Base-by-base conservation (phyloP, 768 basidiomycete genomes). In the Pleurotus platypus region DNA sequence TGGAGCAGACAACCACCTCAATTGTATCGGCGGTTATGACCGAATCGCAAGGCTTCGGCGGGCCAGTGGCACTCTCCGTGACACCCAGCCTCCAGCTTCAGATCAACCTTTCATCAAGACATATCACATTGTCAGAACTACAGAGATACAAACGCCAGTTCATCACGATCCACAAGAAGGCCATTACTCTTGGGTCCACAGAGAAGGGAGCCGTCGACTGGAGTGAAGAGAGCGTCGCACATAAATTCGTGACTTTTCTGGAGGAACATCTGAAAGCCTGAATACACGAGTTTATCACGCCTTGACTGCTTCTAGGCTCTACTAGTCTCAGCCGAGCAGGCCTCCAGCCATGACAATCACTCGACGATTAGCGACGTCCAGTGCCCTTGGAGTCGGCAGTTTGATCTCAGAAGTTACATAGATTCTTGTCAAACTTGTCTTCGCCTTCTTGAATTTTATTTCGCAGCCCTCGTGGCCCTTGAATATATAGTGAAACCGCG, bases 121-220 rank as follows among this genome's bases (percentile, higher is more conserved):
- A 78, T 58, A 61, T 97, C 26, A 93, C 94, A 38, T 77, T 98
- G 5, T 86, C 90, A 0, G 93, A 96, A 72, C 76, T 97, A 56
- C 94, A 96, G 68, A 79, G 95, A 26, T 72, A 89, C 43, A 98
- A 96, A 68, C 79, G 95, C 43, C 94, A 98, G 68, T 98, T 96
- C 65, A 89, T 96, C 30, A 83, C 84, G 3, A 79, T 92, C 35
- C 94, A 98, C 68, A 92, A 90, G 67, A 94, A 92, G 63, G 92
- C 92, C 5, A 87, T 93, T 57, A 91, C 87, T 2, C 80, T 92
- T 5, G 91, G 91, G 12, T 86, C 86, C 13, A 89, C 83, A 5
- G 91, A 92, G 64, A 85, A 84, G 61, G 91, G 91, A 0, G 67
- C 67, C 15, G 85, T 94, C 26, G 85, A 90, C 62, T 94, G 90